These are phyloP conservation scores for Poa pratensis DNA, from an alignment of 176 grass and related monocot genomes.

Conservation along the genomic window DNA sequence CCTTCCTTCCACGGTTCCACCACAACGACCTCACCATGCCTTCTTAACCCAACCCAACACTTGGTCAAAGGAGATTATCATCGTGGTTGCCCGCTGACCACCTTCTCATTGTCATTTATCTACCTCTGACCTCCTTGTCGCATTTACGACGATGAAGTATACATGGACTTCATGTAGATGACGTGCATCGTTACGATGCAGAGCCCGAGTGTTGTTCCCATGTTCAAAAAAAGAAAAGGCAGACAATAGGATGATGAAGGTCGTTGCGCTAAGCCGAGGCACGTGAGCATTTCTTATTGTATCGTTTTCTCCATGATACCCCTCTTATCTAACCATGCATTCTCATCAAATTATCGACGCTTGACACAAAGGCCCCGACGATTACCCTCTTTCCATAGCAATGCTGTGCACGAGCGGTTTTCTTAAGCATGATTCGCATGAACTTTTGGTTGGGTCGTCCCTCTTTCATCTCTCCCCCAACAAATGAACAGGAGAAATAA, in stretches of 20 bases:
- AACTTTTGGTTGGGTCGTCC: neutral
- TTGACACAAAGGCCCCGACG: neutral
- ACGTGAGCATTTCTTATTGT: neutral
- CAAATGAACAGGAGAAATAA: neutral
- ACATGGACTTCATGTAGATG: no score
- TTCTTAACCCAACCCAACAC: neutral
- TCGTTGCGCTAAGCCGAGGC: neutral
- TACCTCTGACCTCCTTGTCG: no score
- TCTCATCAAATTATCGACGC: neutral
- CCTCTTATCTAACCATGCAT: neutral
- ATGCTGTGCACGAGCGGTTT: neutral
- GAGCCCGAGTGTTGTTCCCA: no score
- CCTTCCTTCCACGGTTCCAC: neutral
- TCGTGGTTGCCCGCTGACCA: accelerated
- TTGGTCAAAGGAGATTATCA: neutral
- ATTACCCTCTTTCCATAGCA: neutral
- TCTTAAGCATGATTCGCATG: constrained; percentile 25
- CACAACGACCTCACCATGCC: neutral
- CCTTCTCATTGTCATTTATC: neutral
- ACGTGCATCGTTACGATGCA: no score
- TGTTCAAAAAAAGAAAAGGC: no score
- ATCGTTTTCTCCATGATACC: neutral
- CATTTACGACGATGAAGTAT: neutral
- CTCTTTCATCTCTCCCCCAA: neutral
- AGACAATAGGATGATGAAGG: neutral